Conservation (phyloP, 164 flowering plant species). For the Amborella trichopoda region DNA sequence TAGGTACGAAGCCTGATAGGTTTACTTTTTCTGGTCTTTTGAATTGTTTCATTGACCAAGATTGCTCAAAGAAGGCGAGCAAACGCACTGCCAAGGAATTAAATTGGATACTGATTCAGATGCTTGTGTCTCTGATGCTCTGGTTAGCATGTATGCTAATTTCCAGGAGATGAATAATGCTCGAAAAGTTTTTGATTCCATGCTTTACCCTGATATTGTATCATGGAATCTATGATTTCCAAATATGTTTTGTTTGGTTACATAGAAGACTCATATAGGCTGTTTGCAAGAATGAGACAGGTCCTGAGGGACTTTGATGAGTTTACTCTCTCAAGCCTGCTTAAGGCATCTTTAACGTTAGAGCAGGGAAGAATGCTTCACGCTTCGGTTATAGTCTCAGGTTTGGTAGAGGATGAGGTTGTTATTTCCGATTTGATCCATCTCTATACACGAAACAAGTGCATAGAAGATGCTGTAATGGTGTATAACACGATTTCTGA, state of each 20-base stretch:
- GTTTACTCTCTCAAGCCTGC: no score
- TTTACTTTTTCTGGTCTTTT: no score
- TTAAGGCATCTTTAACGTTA: slow-evolving; percentile 36
- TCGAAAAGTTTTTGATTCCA: slow-evolving; percentile 24
- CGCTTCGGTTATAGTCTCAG: slow-evolving; percentile 5
- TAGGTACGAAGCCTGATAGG: slow-evolving; percentile 38
- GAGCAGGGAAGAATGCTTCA: slow-evolving; percentile 17
- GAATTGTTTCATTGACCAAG: no score
- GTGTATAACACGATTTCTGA: slow-evolving; percentile 48
- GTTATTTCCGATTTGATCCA: slow-evolving; percentile 20
- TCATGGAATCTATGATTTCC: no score
- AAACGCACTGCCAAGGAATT: slow-evolving; percentile 42
- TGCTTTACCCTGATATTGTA: slow-evolving; percentile 50
- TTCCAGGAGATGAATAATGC: slow-evolving; percentile 49
- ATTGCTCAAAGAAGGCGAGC: no score
- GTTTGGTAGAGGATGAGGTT: slow-evolving; percentile 4
- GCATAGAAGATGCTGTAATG: slow-evolving; percentile 20
- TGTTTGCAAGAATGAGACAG: no score
- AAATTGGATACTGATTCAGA: slow-evolving; percentile 58
- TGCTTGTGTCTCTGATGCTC: slow-evolving; percentile 58
- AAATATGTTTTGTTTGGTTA: no score
- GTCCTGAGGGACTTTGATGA: no score
- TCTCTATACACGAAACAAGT: slow-evolving; percentile 30
- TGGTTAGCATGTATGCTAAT: slow-evolving; percentile 61
- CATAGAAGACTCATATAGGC: no score